Conservation (phyloP, 371 early-diverging fungal genomes). For the Chytridiales sp. region DNA sequence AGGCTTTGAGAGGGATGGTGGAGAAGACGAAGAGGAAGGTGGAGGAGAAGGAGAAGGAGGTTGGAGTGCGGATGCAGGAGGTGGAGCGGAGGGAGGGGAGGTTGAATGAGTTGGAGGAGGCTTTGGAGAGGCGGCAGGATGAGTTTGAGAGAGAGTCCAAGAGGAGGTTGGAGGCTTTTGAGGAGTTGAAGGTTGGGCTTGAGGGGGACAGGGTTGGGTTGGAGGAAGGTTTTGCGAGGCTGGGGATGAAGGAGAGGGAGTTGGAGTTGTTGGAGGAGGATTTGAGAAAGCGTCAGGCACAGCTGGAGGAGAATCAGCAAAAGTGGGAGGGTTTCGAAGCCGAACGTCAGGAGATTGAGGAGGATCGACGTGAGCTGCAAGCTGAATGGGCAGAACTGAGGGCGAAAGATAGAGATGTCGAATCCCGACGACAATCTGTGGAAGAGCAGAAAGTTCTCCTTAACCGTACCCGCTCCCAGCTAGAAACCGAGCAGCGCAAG, state of each 20-base stretch:
- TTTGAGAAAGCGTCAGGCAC: not conserved
- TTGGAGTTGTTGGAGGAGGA: not conserved
- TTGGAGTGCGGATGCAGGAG: constrained; percentile 3
- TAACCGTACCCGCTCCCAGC: not conserved
- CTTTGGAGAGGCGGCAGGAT: constrained; percentile 11
- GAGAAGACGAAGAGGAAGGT: constrained; percentile 4
- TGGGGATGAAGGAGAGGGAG: not conserved
- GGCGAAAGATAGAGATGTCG: constrained; percentile 4
- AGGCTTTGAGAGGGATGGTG: not conserved
- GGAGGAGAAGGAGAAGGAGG: constrained; percentile 4
- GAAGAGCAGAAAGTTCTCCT: constrained; percentile 5
- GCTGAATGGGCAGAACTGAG: not conserved
- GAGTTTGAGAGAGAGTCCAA: constrained; percentile 7
- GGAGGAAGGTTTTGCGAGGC: constrained; percentile 3
- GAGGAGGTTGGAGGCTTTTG: constrained; percentile 1
- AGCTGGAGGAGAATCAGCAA: not conserved
- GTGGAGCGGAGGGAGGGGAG: not conserved
- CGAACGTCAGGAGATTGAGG: constrained; percentile 5
- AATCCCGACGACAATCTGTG: not conserved
- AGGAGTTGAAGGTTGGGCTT: not conserved
- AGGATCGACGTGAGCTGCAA: constrained; percentile 8
- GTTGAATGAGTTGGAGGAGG: not conserved
- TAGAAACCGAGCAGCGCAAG: not conserved
- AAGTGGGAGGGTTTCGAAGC: not conserved
- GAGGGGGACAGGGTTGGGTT: constrained; percentile 3